These are phyloP conservation scores for Penicillium diatomitis DNA, from an alignment of 495 filamentous ascomycete species.

Conservation along the genomic window DNA sequence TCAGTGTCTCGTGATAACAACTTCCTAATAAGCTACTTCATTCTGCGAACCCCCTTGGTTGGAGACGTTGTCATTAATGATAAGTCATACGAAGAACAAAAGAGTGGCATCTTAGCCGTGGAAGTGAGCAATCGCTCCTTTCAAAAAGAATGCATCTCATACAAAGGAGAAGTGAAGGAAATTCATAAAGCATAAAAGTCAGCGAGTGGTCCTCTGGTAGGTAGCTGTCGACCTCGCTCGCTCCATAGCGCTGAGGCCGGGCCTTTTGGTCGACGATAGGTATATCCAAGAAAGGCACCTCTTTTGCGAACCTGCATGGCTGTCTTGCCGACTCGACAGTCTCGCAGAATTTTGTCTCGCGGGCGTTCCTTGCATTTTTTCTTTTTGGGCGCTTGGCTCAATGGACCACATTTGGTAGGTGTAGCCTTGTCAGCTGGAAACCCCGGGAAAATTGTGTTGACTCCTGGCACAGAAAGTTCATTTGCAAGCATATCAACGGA, in stretches of 20 bases:
- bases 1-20: no score
- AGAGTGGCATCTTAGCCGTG: no score
- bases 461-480: background rate
- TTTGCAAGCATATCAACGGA: background rate
- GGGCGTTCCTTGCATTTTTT: constrained; percentile 59
- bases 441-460: background rate
- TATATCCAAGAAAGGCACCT: constrained; percentile 85
- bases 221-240: constrained; percentile 22
- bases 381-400: constrained; percentile 15
- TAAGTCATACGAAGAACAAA: no score
- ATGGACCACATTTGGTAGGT: background rate
- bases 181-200: constrained; percentile 19
- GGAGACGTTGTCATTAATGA: no score
- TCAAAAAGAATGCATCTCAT: no score
- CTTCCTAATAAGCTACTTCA: no score
- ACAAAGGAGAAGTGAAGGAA: no score
- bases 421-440: background rate
- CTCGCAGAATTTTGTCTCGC: constrained; percentile 70
- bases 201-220: constrained; percentile 17
- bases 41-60: no score
- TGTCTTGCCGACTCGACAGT: constrained; percentile 49
- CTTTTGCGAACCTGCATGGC: constrained; percentile 71
- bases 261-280: constrained; percentile 55
- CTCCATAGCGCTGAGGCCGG: constrained; percentile 23
- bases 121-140: no score